These are phyloP conservation scores for Trichoderma atroviride DNA, from an alignment of 2,329 filamentous ascomycete genomes.

Conservation along the genomic window DNA sequence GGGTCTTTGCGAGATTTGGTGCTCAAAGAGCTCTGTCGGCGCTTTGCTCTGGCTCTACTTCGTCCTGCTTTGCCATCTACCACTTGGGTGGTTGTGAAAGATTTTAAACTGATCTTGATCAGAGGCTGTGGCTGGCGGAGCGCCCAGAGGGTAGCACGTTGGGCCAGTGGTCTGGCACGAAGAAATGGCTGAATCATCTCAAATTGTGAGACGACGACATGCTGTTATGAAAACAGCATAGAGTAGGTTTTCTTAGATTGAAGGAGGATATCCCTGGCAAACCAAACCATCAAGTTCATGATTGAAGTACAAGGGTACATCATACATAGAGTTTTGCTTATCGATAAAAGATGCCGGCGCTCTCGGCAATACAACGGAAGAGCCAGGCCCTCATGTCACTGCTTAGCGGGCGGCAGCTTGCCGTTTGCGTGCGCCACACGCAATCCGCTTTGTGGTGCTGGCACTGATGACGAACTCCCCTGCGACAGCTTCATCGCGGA, in stretches of 20 bases:
- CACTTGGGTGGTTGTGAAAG: background rate
- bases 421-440: conserved; percentile 15
- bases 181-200: conserved; percentile 38
- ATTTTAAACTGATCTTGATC: background rate
- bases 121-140: background rate
- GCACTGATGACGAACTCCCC: conserved; percentile 24
- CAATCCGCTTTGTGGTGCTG: conserved; percentile 15
- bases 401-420: background rate
- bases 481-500: conserved; percentile 24
- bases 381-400: background rate
- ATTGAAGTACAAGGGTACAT: background rate
- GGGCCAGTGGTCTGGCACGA: conserved; percentile 19
- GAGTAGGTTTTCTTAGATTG: background rate
- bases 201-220: conserved; percentile 7
- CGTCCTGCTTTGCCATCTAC: background rate
- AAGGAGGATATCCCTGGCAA: background rate
- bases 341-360: conserved; percentile 5
- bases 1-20: background rate
- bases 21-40: background rate
- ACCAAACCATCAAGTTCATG: background rate
- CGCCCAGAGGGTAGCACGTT: background rate
- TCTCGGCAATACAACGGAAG: conserved; percentile 18
- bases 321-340: conserved; percentile 23
- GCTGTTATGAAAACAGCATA: background rate
- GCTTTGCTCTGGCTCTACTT: background rate